A percentile compares a stretch with the other conserved stretches of the same genome.
These are phyloP conservation scores for Pleurotus salmoneostramineus DNA, from an alignment of 768 basidiomycete species.

Conservation along the genomic window DNA sequence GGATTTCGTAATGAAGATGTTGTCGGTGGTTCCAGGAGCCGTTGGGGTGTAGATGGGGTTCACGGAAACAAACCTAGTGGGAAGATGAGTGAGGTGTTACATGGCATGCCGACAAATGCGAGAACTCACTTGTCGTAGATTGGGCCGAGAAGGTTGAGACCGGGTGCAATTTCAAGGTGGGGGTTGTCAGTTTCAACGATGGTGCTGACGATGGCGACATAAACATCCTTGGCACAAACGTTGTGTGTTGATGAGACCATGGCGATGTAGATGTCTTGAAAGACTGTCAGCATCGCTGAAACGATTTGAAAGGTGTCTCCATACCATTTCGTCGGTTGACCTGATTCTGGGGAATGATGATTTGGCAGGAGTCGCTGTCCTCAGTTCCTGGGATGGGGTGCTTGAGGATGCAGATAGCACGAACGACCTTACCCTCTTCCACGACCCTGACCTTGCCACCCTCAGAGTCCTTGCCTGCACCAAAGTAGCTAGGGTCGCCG, in stretches of 20 bases:
- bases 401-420: conserved; percentile 97
- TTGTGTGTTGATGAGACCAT: conserved; percentile 97
- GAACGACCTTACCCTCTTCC: conserved; percentile 91
- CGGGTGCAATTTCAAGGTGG: conserved; percentile 90
- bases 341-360: conserved; percentile 99
- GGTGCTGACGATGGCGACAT: conserved; percentile 97
- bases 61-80: conserved; percentile 80
- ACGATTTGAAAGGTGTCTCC: conserved; percentile 17
- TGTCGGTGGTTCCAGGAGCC: conserved; percentile 73
- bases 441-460: conserved; percentile 83
- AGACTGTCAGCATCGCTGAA: conserved; percentile 6
- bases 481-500: conserved; percentile 97
- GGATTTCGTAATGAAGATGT: conserved; percentile 95
- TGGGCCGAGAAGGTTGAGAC: conserved; percentile 85
- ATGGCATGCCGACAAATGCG: neutral
- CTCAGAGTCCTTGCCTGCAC: conserved; percentile 58
- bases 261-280: conserved; percentile 94
- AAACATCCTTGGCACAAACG: conserved; percentile 93
- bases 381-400: conserved; percentile 98
- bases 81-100: neutral
- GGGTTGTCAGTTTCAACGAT: conserved; percentile 94
- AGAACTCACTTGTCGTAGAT: conserved; percentile 86
- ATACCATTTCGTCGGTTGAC: conserved; percentile 88
- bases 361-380: conserved; percentile 91
- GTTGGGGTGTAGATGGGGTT: conserved; percentile 89